Evolutionary conservation across 805 yeast species (phyloP).

Genomic region (Metschnikowia reukaufii): DNA sequence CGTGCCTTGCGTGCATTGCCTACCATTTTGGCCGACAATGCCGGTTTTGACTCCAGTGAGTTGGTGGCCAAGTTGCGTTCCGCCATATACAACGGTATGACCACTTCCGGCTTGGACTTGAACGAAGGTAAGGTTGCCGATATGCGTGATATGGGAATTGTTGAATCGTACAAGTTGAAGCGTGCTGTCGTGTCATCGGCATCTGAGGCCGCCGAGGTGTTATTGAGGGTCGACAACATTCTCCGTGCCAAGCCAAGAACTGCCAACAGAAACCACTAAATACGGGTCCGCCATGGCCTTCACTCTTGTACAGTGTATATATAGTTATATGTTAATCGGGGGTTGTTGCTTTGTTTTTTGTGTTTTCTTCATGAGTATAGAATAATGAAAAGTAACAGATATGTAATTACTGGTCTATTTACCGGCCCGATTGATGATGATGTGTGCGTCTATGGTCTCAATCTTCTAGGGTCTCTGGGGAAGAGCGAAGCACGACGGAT

Average conservation of each 20-base stretch:
- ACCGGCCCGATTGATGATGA: too few relatives aligned
- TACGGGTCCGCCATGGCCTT: too few relatives aligned
- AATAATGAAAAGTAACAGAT: too few relatives aligned
- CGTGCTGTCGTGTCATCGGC: constrained; percentile 93
- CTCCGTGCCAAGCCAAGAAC: constrained; percentile 97
- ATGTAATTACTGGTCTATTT: too few relatives aligned
- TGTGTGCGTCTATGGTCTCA: constrained; percentile 86
- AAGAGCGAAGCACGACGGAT: constrained; percentile 97
- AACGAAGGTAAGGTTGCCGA: constrained; percentile 84
- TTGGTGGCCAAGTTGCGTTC: constrained; percentile 87
- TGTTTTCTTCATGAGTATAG: too few relatives aligned
- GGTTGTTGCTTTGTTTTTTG: too few relatives aligned
- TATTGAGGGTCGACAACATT: constrained; percentile 93
- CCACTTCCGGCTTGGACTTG: constrained; percentile 88
- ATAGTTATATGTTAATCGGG: too few relatives aligned
- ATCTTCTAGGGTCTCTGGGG: constrained; percentile 98
- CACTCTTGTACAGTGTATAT: constrained; percentile 1
- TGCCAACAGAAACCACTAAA: constrained; percentile 72
- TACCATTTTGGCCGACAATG: constrained; percentile 92
- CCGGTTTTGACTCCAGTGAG: constrained; percentile 94
- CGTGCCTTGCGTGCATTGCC: constrained; percentile 93
- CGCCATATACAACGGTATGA: constrained; percentile 86
- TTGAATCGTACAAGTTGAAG: constrained; percentile 90
- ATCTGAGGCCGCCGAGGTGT: constrained; percentile 96
- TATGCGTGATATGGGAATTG: constrained; percentile 90